A percentile compares a stretch with the other conserved stretches of the same genome.
phyloP scores from a whole-genome alignment of 371 early-diverging fungal genomes.

The Circinella minor region DNA sequence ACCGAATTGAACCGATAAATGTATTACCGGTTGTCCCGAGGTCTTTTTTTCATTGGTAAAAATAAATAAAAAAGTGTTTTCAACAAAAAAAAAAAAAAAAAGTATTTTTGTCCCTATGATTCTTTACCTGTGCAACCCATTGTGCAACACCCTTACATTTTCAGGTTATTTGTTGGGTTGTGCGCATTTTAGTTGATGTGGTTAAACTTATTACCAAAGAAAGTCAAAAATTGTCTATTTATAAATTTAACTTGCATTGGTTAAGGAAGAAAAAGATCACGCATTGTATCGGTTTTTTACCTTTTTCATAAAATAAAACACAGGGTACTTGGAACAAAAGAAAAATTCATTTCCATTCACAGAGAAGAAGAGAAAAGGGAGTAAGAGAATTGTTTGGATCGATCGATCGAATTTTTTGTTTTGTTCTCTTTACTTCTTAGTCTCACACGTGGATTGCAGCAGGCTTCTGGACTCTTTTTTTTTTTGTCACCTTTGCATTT shows the following conservation, averaged over 20 bases:
- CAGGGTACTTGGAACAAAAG: too few species aligned
- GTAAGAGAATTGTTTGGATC: too few species aligned
- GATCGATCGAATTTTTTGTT: too few species aligned
- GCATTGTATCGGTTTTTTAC: not conserved
- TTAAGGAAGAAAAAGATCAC: not conserved
- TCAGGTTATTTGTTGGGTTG: not conserved
- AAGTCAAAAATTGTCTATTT: not conserved
- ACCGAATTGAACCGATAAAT: not conserved
- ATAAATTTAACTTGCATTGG: conserved; percentile 3
- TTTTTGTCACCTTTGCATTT: too few species aligned
- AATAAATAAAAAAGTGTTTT: not conserved
- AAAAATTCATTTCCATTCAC: too few species aligned
- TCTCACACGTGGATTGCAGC: too few species aligned
- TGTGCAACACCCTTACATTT: not conserved
- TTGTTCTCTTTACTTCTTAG: too few species aligned
- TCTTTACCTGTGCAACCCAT: not conserved
- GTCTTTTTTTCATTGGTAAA: not conserved
- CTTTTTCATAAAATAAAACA: not conserved
- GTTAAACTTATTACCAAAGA: not conserved
- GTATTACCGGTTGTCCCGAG: not conserved
- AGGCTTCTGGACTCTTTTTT: too few species aligned
- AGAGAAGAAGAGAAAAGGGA: too few species aligned
- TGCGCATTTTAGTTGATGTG: too few species aligned
- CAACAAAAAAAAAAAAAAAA: not conserved
- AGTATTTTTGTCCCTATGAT: conserved; percentile 2